A percentile compares a stretch with the other conserved stretches of the same genome.
Evolutionary conservation across 441 rosid species (phyloP).

Genomic region (Mallotus repandus): DNA sequence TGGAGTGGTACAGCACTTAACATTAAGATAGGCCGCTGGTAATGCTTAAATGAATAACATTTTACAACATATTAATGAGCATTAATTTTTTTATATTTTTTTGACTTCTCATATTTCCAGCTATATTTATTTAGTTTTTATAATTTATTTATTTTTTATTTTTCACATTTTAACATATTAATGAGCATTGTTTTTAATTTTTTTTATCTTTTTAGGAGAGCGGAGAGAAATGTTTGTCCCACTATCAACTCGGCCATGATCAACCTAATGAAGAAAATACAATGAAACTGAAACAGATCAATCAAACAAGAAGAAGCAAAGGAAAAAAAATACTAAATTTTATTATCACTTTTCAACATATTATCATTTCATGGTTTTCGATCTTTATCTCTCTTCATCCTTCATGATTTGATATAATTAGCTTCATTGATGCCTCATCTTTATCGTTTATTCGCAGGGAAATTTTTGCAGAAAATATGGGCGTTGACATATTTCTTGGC

Average conservation of each 20-base stretch:
- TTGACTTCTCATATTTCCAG: too few species aligned
- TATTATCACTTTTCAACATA: too few species aligned
- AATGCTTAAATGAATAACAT: too few species aligned
- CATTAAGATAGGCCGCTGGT: too few species aligned
- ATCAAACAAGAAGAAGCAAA: neutral
- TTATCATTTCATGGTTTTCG: slow-evolving; percentile 82
- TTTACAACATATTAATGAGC: too few species aligned
- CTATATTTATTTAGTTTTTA: too few species aligned
- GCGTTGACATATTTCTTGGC: slow-evolving; percentile 67
- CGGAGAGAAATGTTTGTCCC: neutral
- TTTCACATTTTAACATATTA: too few species aligned
- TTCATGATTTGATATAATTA: neutral
- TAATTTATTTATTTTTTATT: too few species aligned
- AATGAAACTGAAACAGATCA: neutral
- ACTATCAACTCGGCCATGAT: neutral
- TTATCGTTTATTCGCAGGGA: slow-evolving; percentile 41
- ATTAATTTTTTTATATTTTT: too few species aligned
- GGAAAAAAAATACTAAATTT: neutral
- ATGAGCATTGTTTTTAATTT: too few species aligned
- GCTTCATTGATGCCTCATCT: neutral
- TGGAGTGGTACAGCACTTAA: too few species aligned
- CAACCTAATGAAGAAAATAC: neutral
- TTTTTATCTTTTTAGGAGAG: too few species aligned
- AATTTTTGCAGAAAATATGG: slow-evolving; percentile 59
- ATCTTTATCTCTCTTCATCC: slow-evolving; percentile 34